Percentiles rank a stretch among this genome's conserved stretches.
Conservation (phyloP, 208 protist genomes). For the Trypanosoma cruzi region DNA sequence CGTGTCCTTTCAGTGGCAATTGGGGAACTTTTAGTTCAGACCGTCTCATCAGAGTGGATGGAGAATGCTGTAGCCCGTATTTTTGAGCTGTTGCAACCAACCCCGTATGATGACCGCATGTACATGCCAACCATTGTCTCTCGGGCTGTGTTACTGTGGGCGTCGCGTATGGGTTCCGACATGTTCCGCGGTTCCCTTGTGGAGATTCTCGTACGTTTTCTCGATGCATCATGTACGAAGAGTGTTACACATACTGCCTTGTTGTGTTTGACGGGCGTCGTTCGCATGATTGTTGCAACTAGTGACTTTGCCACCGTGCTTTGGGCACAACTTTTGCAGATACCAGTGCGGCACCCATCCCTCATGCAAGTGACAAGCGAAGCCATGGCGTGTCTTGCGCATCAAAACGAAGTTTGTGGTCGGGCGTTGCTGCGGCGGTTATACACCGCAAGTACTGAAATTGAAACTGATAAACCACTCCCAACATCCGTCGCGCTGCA, state of each 20-base stretch:
- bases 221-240: constrained; percentile 40
- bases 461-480: constrained; percentile 1
- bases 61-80: constrained; percentile 50
- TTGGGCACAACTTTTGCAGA: constrained; percentile 42
- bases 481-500: constrained; percentile 16
- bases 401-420: constrained; percentile 16
- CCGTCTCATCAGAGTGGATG: constrained; percentile 36
- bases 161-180: constrained; percentile 51
- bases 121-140: constrained; percentile 69
- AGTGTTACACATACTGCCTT: constrained; percentile 58
- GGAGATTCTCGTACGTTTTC: constrained; percentile 43
- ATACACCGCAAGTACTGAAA: constrained; percentile 11
- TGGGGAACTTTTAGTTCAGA: constrained; percentile 38
- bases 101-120: constrained; percentile 35
- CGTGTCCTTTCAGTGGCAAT: constrained; percentile 49
- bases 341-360: constrained; percentile 37
- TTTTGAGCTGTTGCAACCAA: constrained; percentile 61
- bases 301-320: constrained; percentile 46
- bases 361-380: constrained; percentile 30
- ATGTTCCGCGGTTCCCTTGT: constrained; percentile 48
- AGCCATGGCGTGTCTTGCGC: constrained; percentile 35
- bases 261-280: constrained; percentile 41
- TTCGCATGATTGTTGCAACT: constrained; percentile 47
- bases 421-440: constrained; percentile 16
- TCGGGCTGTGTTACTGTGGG: constrained; percentile 52